phyloP scores from a whole-genome alignment of 2,329 filamentous ascomycete species.

The Rachicladosporium sp. region DNA sequence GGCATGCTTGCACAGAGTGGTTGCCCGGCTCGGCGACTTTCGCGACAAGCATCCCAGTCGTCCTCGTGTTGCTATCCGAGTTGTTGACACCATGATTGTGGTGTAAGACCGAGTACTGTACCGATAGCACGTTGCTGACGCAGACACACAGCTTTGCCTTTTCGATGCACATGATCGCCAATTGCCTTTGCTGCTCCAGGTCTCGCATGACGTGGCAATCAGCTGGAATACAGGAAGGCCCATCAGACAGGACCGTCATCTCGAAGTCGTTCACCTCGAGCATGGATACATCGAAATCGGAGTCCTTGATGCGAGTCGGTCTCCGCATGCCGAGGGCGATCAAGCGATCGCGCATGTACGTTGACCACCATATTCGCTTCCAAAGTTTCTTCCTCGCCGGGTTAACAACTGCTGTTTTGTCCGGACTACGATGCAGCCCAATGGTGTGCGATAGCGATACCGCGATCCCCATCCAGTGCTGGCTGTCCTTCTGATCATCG shows the following conservation, averaged over 20 bases:
- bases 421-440: slow-evolving; percentile 77
- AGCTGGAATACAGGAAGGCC: slow-evolving; percentile 54
- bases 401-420: slow-evolving; percentile 59
- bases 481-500: slow-evolving; percentile 93
- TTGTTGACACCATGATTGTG: slow-evolving; percentile 62
- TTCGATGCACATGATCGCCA: slow-evolving; percentile 81
- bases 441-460: slow-evolving; percentile 89
- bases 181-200: slow-evolving; percentile 57
- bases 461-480: slow-evolving; percentile 97
- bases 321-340: slow-evolving; percentile 89
- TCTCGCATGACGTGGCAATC: slow-evolving; percentile 63
- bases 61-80: slow-evolving; percentile 55
- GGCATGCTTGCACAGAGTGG: slow-evolving; percentile 66
- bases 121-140: slow-evolving; percentile 77
- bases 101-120: slow-evolving; percentile 85
- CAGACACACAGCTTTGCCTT: slow-evolving; percentile 83
- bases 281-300: slow-evolving; percentile 91
- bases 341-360: slow-evolving; percentile 85
- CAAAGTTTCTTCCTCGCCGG: slow-evolving; percentile 64
- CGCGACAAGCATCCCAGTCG: slow-evolving; percentile 78
- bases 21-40: slow-evolving; percentile 78
- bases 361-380: slow-evolving; percentile 98
- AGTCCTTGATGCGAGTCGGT: slow-evolving; percentile 81
- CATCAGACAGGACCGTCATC: slow-evolving; percentile 48
- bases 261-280: slow-evolving; percentile 76